Percentiles rank a stretch among this genome's conserved stretches.
These are phyloP conservation scores for Pugionium dolabratum DNA, from an alignment of 345 rosid species.

Conservation along the genomic window DNA sequence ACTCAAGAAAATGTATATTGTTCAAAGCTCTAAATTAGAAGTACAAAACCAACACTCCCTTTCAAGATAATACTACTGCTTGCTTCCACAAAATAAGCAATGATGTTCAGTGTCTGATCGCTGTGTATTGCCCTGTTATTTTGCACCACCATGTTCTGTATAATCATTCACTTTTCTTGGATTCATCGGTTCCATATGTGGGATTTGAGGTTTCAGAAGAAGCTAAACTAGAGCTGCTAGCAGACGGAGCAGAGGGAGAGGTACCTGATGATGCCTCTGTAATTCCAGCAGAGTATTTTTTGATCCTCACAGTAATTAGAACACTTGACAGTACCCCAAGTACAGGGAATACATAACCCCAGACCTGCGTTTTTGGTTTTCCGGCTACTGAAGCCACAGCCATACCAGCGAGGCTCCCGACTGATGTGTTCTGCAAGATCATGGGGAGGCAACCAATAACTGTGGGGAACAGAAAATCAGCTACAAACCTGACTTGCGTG, in stretches of 20 bases:
- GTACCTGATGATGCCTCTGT: conserved; percentile 27
- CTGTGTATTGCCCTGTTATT: too few relatives aligned
- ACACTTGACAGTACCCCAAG: conserved; percentile 79
- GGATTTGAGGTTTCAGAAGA: conserved; percentile 25
- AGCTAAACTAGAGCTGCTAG: conserved; percentile 30
- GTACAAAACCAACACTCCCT: conserved; percentile 1
- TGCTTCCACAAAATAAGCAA: conserved; percentile 7
- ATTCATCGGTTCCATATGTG: conserved; percentile 16
- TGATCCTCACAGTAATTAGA: conserved; percentile 72
- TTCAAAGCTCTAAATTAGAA: background rate
- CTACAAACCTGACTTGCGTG: conserved; percentile 68
- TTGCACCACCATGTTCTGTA: background rate
- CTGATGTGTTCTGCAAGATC: conserved; percentile 94
- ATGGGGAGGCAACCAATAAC: conserved; percentile 81
- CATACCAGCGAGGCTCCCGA: conserved; percentile 95
- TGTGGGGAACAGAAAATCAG: conserved; percentile 86
- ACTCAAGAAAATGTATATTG: conserved; percentile 20
- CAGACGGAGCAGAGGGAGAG: conserved; percentile 38
- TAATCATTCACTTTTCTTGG: conserved; percentile 39
- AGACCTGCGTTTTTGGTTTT: conserved; percentile 54
- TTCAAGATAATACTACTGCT: background rate
- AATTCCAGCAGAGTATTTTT: conserved; percentile 64
- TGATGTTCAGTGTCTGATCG: conserved; percentile 13
- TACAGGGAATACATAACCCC: conserved; percentile 73
- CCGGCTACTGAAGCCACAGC: conserved; percentile 79